Evolutionary conservation across 2,329 filamentous ascomycete genomes (phyloP), one percentile per base, ranked within the genome.

Genomic region (Septoria petroselini): DNA sequence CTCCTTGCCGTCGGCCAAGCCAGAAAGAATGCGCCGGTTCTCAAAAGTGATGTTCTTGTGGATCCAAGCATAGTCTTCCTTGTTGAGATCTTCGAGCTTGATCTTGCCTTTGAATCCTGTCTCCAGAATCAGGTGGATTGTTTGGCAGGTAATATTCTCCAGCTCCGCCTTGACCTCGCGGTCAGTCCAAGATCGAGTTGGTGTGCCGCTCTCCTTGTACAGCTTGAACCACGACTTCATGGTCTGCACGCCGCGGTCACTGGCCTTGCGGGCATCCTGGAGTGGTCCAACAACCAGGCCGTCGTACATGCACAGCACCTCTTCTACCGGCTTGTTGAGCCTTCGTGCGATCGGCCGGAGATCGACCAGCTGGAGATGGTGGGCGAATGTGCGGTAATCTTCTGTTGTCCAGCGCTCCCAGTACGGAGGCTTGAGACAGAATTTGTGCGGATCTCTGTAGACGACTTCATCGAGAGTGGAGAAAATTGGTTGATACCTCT

Each of bases 361-460:
- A 35, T 62, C 53, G 45, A 61, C 50, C 8, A 44, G 45, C 17
- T 39, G 29, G 4, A 55, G 41, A 8, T 55, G 33, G 3, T 53
- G 31, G 9, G 51, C 54, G 35, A 63, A 41, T 27, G 29, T 8
- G 12, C 35, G 37, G 40, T 62, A 62, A 3, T 51, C 45, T 7
- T 17, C 1, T 0, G 40, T 12, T 0, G 39, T 45, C 61, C 61
- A 63, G 40, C 55, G 46, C 5, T 50, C n/a, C 57, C 58, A 62
- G 47, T 33, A 58, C 5, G 58, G 52, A 3, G 60, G 57, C 35
- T 59, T 58, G 39, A 59, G 33, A 17, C 44, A 47, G 52, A 62
- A 61, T 25, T 48, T 56, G 7, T 43, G 37, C 7, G 57, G 42
- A 41, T 59, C 56, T 19, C 29, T 35, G 37, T 45, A 50, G 1